Evolutionary conservation across 2,329 filamentous ascomycete species (phyloP), one percentile per base, ranked within the genome.

Genomic region (Lasiodiplodia gonubiensis): DNA sequence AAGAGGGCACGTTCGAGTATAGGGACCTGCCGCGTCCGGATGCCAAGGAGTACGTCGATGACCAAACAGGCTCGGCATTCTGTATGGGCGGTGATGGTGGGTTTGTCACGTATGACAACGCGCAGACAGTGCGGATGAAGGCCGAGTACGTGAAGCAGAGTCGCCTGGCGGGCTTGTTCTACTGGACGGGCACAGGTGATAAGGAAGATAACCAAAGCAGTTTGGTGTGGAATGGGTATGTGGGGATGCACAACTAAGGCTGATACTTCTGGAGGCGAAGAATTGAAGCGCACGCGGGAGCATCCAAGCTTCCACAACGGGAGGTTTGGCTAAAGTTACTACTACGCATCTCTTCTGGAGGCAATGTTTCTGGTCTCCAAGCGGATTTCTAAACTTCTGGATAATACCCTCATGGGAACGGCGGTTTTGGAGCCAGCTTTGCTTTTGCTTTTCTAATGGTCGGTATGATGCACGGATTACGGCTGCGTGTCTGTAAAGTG

Each of bases 41-140:
- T 1, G 84, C 89, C 27, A 85, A 86, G 72, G 92, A 94, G 75
- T 81, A 85, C 53, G 83, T 92, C 21, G 91, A 95, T 77, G 86
- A 86, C 71, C 81, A 86, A 21, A 80, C 86, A 33, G 88, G 89
- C 14, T 90, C 91, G 21, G 91, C 92, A 6, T 90, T 87, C 72
- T 94, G 91, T 72, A 80, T 88, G 37, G 90, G 91, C 6, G 88
- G 86, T 1, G 91, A 93, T 72, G 90, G 90, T 3, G 92, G 91
- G 0, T 94, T 93, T 71, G 87, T 94, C 51, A 90, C 87, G 2
- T 95, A 94, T 76, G 92, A 95, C 77, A 93, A 90, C 70, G 88
- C 90, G 4, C 86, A 89, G 52, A 93, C 91, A 2, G 91, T 94
- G 39, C 85, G 86, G 77, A 86, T 89, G 77, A 95, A 95, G 80